phyloP scores from a whole-genome alignment of 805 yeast genomes.

The Candida loeiensis region DNA sequence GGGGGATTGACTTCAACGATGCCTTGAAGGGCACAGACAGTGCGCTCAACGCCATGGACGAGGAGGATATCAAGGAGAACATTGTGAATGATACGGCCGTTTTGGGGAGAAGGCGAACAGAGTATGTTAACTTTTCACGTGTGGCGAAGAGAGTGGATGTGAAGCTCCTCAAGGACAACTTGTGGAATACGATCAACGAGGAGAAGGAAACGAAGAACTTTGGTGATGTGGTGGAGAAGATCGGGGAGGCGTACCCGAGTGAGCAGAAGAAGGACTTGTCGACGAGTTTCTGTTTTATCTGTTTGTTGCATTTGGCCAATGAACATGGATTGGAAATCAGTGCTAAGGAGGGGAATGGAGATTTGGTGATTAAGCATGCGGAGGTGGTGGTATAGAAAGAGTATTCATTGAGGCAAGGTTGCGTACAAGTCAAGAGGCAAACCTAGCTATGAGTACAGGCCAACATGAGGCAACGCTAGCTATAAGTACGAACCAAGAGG shows the following conservation, averaged over 20 bases:
- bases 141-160: constrained; percentile 81
- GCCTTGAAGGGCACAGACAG: constrained; percentile 31
- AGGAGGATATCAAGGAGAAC: constrained; percentile 10
- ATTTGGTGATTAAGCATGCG: constrained; percentile 25
- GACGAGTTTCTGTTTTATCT: constrained; percentile 81
- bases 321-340: constrained; percentile 69
- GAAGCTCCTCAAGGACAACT: constrained; percentile 62
- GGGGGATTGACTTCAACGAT: constrained; percentile 43
- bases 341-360: constrained; percentile 42
- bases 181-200: constrained; percentile 56
- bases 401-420: neutral
- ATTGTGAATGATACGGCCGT: constrained; percentile 19
- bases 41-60: constrained; percentile 8
- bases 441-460: too few species aligned
- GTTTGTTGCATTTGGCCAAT: constrained; percentile 80
- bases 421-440: too few species aligned
- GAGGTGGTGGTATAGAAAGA: neutral
- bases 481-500: too few species aligned
- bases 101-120: constrained; percentile 24
- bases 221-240: constrained; percentile 44
- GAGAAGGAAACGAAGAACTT: constrained; percentile 37
- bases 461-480: too few species aligned
- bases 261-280: constrained; percentile 65
- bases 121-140: constrained; percentile 55
- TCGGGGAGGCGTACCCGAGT: constrained; percentile 50